Evolutionary conservation across 2,329 filamentous ascomycete genomes (phyloP).

Genomic region (Colletotrichum cereale): DNA sequence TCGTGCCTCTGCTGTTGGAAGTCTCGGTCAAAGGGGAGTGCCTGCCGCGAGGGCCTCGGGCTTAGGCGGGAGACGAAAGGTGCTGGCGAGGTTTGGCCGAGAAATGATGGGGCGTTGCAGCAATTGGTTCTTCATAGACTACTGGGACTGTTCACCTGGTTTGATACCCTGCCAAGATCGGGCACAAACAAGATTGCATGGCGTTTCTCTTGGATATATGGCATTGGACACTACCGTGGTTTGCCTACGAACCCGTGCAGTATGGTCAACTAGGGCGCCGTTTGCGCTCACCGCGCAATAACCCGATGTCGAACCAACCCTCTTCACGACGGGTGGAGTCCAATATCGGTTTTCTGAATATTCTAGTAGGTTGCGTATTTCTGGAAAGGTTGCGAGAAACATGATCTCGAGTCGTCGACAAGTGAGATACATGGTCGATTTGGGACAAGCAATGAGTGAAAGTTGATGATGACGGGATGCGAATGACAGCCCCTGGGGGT

Average conservation of each 20-base stretch:
- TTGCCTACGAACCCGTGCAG: background rate
- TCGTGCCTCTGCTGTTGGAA: background rate
- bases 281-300: background rate
- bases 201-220: background rate
- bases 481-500: background rate
- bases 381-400: background rate
- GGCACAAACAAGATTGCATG: background rate
- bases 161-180: background rate
- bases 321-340: constrained; percentile 8
- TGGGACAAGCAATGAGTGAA: too few species aligned
- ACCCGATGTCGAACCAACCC: background rate
- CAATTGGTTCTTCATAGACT: background rate
- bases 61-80: background rate
- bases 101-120: background rate
- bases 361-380: background rate
- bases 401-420: background rate
- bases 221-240: background rate
- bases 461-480: background rate
- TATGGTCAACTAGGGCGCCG: background rate
- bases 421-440: background rate
- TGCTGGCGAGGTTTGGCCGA: background rate
- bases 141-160: background rate
- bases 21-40: background rate
- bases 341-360: background rate
- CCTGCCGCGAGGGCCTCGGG: too few species aligned